phyloP scores from a whole-genome alignment of 2,329 filamentous ascomycete genomes.

The Dothistroma pini region DNA sequence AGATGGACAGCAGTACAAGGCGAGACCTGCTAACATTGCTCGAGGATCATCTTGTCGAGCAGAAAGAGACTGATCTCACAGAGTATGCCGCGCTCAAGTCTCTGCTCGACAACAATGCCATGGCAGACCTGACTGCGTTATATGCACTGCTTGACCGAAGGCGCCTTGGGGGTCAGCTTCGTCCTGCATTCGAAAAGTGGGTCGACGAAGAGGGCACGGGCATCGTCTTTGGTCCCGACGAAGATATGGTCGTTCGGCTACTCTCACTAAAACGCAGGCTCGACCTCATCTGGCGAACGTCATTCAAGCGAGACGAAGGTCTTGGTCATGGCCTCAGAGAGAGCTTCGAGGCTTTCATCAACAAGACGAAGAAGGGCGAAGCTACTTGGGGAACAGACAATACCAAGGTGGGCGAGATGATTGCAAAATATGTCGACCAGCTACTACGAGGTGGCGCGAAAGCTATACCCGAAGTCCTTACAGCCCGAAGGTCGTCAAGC shows the following conservation, averaged over 20 bases:
- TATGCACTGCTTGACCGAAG: constrained; percentile 74
- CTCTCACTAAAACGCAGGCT: constrained; percentile 76
- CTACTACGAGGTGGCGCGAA: constrained; percentile 85
- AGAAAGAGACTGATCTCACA: constrained; percentile 54
- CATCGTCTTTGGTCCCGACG: constrained; percentile 73
- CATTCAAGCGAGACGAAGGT: constrained; percentile 73
- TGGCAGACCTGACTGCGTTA: constrained; percentile 67
- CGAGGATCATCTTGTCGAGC: constrained; percentile 67
- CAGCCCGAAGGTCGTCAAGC: constrained; percentile 44
- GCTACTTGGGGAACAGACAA: constrained; percentile 75
- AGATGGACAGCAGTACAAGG: constrained; percentile 79
- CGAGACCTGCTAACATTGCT: constrained; percentile 69
- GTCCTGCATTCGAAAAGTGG: constrained; percentile 71
- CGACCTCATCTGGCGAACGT: constrained; percentile 70
- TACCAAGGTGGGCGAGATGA: constrained; percentile 96
- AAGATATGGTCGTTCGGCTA: constrained; percentile 82
- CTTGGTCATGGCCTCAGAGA: constrained; percentile 78
- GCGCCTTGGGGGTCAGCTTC: constrained; percentile 65
- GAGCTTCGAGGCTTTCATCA: constrained; percentile 86
- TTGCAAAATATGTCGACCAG: constrained; percentile 92
- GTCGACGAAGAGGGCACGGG: constrained; percentile 69
- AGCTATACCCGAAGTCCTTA: constrained; percentile 66
- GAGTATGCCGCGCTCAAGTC: constrained; percentile 59
- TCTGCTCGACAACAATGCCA: constrained; percentile 67
- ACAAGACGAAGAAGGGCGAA: constrained; percentile 70